phyloP scores from a whole-genome alignment of 129 eudicot genomes.

The Escallonia herrerae region DNA sequence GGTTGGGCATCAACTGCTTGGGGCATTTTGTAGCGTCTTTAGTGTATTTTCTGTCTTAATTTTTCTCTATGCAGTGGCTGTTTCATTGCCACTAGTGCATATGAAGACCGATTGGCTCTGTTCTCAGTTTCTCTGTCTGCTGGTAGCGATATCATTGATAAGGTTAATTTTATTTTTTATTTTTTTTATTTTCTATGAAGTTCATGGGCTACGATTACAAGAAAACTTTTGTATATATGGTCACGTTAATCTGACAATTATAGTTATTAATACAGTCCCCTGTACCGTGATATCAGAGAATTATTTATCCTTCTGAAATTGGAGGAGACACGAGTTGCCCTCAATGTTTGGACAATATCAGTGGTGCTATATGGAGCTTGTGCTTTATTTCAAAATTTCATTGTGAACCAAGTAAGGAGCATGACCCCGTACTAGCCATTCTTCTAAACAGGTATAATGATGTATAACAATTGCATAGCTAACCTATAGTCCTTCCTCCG shows the following conservation, averaged over 20 bases:
- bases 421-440: constrained; percentile 74
- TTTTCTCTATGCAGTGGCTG: constrained; percentile 58
- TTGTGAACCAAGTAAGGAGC: constrained; percentile 42
- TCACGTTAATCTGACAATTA: background rate
- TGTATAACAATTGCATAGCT: constrained; percentile 10
- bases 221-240: constrained; percentile 1
- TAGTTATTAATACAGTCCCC: background rate
- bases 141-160: constrained; percentile 66
- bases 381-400: constrained; percentile 74
- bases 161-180: constrained; percentile 41
- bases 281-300: constrained; percentile 38
- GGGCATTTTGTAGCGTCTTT: constrained; percentile 5
- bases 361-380: constrained; percentile 99
- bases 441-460: constrained; percentile 68
- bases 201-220: constrained; percentile 3
- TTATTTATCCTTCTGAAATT: constrained; percentile 59
- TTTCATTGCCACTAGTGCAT: constrained; percentile 82
- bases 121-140: constrained; percentile 54
- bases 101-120: constrained; percentile 65
- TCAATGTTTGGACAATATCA: constrained; percentile 32
- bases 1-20: background rate
- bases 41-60: constrained; percentile 9
- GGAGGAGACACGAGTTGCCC: constrained; percentile 34
- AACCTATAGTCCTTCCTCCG: background rate
- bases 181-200: background rate